Evolutionary conservation across 169 alveolate genomes (phyloP).

Genomic region (Plasmodium fragile): DNA sequence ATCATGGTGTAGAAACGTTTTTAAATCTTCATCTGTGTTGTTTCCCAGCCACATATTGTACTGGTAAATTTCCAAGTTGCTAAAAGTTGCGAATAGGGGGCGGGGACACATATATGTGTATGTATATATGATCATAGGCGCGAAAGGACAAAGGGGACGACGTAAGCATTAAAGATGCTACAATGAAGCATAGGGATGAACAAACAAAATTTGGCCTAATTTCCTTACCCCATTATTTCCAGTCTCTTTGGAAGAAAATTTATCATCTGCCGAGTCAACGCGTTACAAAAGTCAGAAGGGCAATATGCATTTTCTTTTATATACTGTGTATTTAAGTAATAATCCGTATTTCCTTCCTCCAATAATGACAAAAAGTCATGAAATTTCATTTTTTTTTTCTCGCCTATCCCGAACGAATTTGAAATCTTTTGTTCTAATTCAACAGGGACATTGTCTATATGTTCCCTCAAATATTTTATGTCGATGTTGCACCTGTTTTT

Average conservation of each 20-base stretch:
- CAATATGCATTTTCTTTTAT: constrained; percentile 66
- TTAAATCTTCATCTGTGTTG: constrained; percentile 50
- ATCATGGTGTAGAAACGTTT: constrained; percentile 75
- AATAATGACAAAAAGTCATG: constrained; percentile 69
- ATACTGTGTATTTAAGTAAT: constrained; percentile 72
- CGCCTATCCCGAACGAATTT: constrained; percentile 71
- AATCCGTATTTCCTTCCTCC: constrained; percentile 71
- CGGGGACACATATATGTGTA: neutral
- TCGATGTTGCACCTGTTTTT: constrained; percentile 38
- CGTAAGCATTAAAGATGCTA: neutral
- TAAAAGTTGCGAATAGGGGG: neutral
- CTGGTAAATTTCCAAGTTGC: constrained; percentile 72
- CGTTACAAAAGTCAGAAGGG: constrained; percentile 71
- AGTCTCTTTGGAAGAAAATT: constrained; percentile 57
- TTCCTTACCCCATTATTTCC: constrained; percentile 73
- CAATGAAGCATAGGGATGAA: neutral
- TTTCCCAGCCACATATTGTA: constrained; percentile 74
- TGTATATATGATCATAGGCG: neutral
- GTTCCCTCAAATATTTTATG: constrained; percentile 61
- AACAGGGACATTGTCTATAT: constrained; percentile 49
- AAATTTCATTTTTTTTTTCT: constrained; percentile 70
- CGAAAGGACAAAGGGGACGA: neutral
- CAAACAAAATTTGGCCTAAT: neutral
- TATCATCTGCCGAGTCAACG: constrained; percentile 62
- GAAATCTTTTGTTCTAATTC: constrained; percentile 68